phyloP scores from a whole-genome alignment of 2,329 filamentous ascomycete species.

The Xylaria digitata region DNA sequence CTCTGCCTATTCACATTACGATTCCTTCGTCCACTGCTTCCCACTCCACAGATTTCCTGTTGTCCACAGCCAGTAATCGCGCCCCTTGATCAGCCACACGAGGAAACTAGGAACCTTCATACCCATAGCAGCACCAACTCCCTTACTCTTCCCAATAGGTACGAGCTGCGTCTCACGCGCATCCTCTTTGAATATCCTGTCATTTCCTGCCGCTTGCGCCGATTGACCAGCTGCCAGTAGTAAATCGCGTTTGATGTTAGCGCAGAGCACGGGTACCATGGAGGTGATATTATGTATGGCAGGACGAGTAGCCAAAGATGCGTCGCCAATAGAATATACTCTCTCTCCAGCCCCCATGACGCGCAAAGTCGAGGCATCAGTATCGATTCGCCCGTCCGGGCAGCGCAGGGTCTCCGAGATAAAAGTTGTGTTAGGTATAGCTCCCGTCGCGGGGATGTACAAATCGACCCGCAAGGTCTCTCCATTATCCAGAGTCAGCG shows the following conservation, averaged over 20 bases:
- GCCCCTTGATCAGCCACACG: constrained; percentile 62
- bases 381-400: constrained; percentile 54
- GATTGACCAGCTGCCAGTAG: constrained; percentile 48
- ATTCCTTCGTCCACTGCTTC: constrained; percentile 61
- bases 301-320: constrained; percentile 53
- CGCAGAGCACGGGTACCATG: constrained; percentile 57
- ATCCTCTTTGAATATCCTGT: constrained; percentile 57
- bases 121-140: constrained; percentile 59
- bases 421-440: constrained; percentile 56
- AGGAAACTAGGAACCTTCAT: constrained; percentile 57
- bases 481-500: constrained; percentile 55
- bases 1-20: constrained; percentile 13
- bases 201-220: constrained; percentile 42
- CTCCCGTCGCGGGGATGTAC: constrained; percentile 61
- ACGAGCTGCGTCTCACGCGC: constrained; percentile 59
- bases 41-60: constrained; percentile 61
- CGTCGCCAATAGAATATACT: constrained; percentile 62
- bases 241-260: constrained; percentile 63
- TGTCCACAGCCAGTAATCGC: constrained; percentile 65
- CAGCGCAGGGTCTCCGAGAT: constrained; percentile 48
- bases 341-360: constrained; percentile 49
- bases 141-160: constrained; percentile 58
- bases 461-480: constrained; percentile 56
- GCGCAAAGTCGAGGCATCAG: constrained; percentile 53
- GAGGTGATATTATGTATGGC: constrained; percentile 57